Evolutionary conservation across 2,329 filamentous ascomycete species (phyloP).

Genomic region (Ophiostoma australiae): DNA sequence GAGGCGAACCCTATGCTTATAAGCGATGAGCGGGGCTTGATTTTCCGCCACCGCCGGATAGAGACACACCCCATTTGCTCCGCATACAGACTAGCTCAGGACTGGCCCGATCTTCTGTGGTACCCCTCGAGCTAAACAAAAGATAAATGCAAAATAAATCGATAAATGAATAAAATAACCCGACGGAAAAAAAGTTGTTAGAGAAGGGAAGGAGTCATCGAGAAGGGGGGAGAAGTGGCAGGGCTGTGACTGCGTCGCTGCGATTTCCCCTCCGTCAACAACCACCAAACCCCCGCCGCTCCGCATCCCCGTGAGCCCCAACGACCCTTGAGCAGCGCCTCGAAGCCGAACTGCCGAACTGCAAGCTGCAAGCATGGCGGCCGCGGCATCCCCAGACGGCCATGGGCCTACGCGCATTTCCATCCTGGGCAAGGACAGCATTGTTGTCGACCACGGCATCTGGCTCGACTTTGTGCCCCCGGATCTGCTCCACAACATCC

Average conservation of each 20-base stretch:
- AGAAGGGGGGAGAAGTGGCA: neutral
- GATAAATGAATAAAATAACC: neutral
- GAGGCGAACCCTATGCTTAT: neutral
- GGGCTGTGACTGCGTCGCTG: constrained; percentile 5
- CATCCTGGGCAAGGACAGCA: constrained; percentile 84
- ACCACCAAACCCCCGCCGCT: neutral
- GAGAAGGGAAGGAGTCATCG: constrained; percentile 6
- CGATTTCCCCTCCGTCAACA: neutral
- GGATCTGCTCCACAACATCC: constrained; percentile 71
- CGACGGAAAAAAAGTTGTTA: constrained; percentile 3
- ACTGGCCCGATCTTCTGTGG: neutral
- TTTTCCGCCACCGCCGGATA: constrained; percentile 3
- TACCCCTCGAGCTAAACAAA: constrained; percentile 2
- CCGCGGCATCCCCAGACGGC: constrained; percentile 15
- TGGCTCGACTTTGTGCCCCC: constrained; percentile 77
- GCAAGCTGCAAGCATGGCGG: constrained; percentile 22
- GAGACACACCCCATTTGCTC: neutral
- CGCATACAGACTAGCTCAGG: neutral
- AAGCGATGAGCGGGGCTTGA: neutral
- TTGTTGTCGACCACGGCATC: constrained; percentile 85
- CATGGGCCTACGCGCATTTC: constrained; percentile 56
- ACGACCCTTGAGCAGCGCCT: neutral
- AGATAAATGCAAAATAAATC: neutral
- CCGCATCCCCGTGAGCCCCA: constrained; percentile 8
- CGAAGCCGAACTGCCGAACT: neutral